These are phyloP conservation scores for Solanum dulcamara DNA, from an alignment of 257 asterid species.

Conservation along the genomic window DNA sequence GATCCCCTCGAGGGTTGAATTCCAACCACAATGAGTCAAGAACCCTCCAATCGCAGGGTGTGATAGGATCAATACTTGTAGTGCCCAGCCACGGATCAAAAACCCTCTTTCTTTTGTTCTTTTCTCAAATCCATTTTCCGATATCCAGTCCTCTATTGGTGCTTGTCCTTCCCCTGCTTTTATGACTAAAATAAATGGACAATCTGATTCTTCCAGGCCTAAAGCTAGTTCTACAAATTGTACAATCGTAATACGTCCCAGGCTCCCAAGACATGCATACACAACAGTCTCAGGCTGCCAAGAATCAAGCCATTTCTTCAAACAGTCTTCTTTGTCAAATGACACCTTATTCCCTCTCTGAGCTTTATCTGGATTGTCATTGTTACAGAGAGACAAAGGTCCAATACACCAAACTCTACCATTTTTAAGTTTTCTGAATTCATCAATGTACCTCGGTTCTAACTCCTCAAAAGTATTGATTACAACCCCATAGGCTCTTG, in stretches of 20 bases:
- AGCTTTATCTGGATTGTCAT: neutral
- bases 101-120: neutral
- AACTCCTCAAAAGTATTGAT: slow-evolving; percentile 5
- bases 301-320: neutral
- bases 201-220: neutral
- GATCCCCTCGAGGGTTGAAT: neutral
- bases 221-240: neutral
- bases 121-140: neutral
- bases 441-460: neutral
- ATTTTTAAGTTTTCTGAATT: neutral
- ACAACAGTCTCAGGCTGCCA: neutral
- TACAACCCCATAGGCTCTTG: neutral
- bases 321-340: neutral
- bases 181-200: neutral
- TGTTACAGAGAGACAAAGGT: neutral
- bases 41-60: neutral
- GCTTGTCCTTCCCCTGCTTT: neutral
- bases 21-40: slow-evolving; percentile 9
- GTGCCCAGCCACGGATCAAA: neutral
- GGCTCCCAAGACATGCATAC: neutral
- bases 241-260: neutral
- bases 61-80: neutral
- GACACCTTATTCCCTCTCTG: neutral
- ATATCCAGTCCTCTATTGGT: neutral
- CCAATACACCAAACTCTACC: slow-evolving; percentile 5